A percentile compares a stretch with the other conserved stretches of the same genome.
phyloP scores from a whole-genome alignment of 2,329 filamentous ascomycete genomes.

The Didymosphaeria variabile region DNA sequence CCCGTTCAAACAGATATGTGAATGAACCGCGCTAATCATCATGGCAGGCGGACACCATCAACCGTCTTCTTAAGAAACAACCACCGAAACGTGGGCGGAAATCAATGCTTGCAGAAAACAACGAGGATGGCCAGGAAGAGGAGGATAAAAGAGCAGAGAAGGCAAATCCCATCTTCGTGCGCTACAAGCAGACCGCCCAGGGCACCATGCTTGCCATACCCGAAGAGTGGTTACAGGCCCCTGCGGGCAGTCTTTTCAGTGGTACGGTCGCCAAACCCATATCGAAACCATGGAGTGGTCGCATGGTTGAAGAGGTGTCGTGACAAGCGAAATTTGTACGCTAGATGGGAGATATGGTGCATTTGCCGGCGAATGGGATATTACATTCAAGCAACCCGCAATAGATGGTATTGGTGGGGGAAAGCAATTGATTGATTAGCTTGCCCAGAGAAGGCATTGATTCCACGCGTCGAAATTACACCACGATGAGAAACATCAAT shows the following conservation, averaged over 20 bases:
- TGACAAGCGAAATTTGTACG: slow-evolving; percentile 14
- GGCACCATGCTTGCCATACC: slow-evolving; percentile 72
- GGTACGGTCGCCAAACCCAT: slow-evolving; percentile 35
- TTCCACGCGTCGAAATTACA: no score
- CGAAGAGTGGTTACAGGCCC: slow-evolving; percentile 71
- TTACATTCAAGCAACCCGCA: no score
- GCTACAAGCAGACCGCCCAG: slow-evolving; percentile 72
- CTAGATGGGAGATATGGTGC: background rate
- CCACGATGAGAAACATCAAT: no score
- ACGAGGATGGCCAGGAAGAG: slow-evolving; percentile 61
- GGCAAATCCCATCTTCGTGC: slow-evolving; percentile 69
- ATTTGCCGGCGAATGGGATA: no score
- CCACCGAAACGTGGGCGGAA: slow-evolving; percentile 70
- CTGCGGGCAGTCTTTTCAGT: slow-evolving; percentile 68
- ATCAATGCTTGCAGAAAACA: slow-evolving; percentile 55
- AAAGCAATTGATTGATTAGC: no score
- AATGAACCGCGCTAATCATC: slow-evolving; percentile 20
- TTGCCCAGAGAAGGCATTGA: no score
- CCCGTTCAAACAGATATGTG: background rate
- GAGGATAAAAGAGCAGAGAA: slow-evolving; percentile 57
- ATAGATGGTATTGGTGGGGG: no score
- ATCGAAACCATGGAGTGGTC: slow-evolving; percentile 37
- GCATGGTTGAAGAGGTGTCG: slow-evolving; percentile 51
- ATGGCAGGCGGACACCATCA: slow-evolving; percentile 87
- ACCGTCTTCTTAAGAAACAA: slow-evolving; percentile 87